Percentiles rank a stretch among this genome's conserved stretches.
Evolutionary conservation across 2,329 filamentous ascomycete genomes (phyloP).

Genomic region (Lecanicillium sp.): DNA sequence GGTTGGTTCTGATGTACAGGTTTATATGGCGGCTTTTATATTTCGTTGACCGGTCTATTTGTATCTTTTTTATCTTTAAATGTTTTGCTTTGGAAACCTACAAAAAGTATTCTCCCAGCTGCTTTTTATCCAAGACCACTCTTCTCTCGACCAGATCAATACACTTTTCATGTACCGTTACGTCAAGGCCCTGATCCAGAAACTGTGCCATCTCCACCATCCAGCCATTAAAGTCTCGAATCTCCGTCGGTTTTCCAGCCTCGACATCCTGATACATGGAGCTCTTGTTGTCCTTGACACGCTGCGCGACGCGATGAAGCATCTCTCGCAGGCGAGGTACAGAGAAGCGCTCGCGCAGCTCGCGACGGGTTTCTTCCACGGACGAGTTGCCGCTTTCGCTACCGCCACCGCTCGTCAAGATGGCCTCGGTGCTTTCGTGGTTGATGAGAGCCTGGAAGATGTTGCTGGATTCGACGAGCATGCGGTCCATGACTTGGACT

Average conservation of each 20-base stretch:
- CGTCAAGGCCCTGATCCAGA: conserved; percentile 24
- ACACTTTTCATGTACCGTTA: conserved; percentile 32
- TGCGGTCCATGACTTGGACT: conserved; percentile 53
- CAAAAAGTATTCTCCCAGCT: conserved; percentile 23
- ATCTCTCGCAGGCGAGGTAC: conserved; percentile 31
- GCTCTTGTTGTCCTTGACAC: conserved; percentile 46
- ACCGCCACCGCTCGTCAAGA: conserved; percentile 21
- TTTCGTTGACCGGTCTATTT: not conserved
- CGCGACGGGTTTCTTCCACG: conserved; percentile 4
- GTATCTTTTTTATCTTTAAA: not conserved
- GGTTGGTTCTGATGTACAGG: too few species aligned
- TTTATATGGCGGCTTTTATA: not conserved
- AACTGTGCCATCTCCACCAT: conserved; percentile 38
- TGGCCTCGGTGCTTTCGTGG: conserved; percentile 38
- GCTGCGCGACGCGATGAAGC: conserved; percentile 38
- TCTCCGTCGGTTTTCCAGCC: conserved; percentile 45
- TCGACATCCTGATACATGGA: conserved; percentile 55
- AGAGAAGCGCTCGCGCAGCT: conserved; percentile 34
- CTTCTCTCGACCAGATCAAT: conserved; percentile 34
- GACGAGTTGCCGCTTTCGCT: conserved; percentile 3
- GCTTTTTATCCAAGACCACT: conserved; percentile 21
- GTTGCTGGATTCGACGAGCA: conserved; percentile 66
- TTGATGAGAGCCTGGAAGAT: conserved; percentile 65
- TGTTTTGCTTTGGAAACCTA: not conserved
- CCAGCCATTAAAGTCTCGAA: conserved; percentile 54